Base-by-base conservation (phyloP, 2,329 filamentous ascomycete species). In the Aschersonia sp. region DNA sequence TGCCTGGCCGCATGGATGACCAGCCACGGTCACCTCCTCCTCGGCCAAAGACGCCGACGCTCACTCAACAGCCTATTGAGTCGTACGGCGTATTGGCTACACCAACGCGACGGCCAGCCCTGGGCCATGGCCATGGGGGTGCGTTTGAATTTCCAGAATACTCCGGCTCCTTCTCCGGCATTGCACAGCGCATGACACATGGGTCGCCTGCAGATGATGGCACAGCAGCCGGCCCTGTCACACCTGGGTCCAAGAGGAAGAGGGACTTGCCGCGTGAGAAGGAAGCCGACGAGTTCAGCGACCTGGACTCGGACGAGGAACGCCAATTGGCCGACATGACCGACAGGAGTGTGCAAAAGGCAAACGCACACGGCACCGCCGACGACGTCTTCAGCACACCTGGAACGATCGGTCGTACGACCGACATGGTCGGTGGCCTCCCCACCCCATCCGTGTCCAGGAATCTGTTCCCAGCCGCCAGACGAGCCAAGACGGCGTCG, bases 301-400 rank as follows among this genome's bases (percentile, higher is more conserved):
- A 65, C 10, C 35, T 66, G 4, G 61, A 58, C 12, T 64, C 66
- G 5, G 66, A 70, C n/a, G 64, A 65, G 42, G 68, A 67, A 51
- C 54, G 58, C 30, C 54, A 67, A 49, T 56, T 71, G 50, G 59
- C 55, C 28, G 55, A 52, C n/a, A 56, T 65, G 28, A 56, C 63
- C 4, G 66, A 70, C 45, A 54, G 55, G 40, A 67, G 61, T 49
- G 60, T 57, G 9, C 58, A 59, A 41, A 61, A 56, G 47, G 47
- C 49, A n/a, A 35, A 44, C 20, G 47, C 47, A 51, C 43, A 41
- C 30, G 44, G 28, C 41, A 42, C 43, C 40, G 42, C 40, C 20
- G 29, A 40, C 28, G 46, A 49, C 30, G 44, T 44, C n/a, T 53
- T 57, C 46, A 51, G 50, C 5, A 65, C 66, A 1, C 59, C 64